Conservation (phyloP, 1,284 basidiomycete species). For the Tylopilus sp. region DNA sequence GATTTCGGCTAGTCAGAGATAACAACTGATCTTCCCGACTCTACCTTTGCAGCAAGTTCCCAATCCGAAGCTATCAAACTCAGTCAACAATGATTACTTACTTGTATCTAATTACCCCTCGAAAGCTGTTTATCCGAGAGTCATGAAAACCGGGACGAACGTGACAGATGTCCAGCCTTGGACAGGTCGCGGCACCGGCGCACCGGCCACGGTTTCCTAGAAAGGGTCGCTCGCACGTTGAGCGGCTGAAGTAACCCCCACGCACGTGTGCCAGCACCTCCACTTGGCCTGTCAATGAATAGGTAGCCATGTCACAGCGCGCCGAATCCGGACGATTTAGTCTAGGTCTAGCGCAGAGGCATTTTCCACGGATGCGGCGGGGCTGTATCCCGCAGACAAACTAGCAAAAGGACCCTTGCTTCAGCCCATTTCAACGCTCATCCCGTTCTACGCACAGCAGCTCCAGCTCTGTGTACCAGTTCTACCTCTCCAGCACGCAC, state of each 20-base stretch:
- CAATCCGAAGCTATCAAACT: conserved; percentile 2
- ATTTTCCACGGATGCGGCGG: neutral
- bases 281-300: neutral
- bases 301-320: too few relatives aligned
- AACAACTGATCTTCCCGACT: conserved; percentile 8
- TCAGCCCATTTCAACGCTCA: neutral
- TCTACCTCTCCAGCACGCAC: neutral
- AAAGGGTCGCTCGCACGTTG: conserved; percentile 17
- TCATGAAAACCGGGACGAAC: conserved; percentile 17
- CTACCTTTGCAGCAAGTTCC: conserved; percentile 15
- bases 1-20: conserved; percentile 20
- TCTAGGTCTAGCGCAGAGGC: neutral
- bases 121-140: neutral
- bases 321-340: too few relatives aligned
- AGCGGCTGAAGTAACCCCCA: neutral
- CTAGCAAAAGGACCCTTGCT: neutral
- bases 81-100: neutral
- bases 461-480: neutral
- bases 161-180: neutral
- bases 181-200: neutral
- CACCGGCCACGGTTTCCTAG: neutral
- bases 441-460: neutral
- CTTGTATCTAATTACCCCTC: neutral
- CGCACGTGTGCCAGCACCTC: conserved; percentile 21
- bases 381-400: neutral